Conservation (phyloP, 345 rosid species). For the Heritiera littoralis region DNA sequence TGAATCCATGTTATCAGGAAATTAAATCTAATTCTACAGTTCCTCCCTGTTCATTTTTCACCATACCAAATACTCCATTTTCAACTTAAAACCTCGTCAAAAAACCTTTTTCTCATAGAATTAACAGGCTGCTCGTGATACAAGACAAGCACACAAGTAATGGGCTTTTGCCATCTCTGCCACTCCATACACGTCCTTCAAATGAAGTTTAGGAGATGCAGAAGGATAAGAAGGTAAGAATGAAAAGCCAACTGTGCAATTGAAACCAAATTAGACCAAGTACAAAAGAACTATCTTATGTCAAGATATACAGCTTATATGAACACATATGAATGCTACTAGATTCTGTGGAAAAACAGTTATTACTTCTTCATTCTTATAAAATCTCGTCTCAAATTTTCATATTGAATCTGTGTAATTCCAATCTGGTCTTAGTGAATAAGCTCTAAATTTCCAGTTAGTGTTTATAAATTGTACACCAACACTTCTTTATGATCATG, state of each 20-base stretch:
- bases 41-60: background rate
- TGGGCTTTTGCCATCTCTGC: background rate
- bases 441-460: conserved; percentile 11
- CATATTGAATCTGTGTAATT: background rate
- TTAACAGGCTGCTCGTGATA: background rate
- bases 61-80: background rate
- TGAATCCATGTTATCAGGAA: background rate
- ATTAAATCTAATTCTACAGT: background rate
- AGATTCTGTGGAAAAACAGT: background rate
- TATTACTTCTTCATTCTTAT: background rate
- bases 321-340: background rate
- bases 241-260: background rate
- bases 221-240: background rate
- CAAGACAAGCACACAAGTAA: background rate
- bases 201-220: background rate
- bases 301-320: background rate
- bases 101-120: background rate
- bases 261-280: background rate
- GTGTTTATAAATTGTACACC: background rate
- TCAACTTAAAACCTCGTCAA: background rate
- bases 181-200: background rate
- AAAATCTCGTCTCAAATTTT: background rate
- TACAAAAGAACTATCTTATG: background rate
- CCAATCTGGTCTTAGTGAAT: background rate
- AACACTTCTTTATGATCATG: background rate